Evolutionary conservation across 768 basidiomycete genomes (phyloP).

Genomic region (Suillus lakei): DNA sequence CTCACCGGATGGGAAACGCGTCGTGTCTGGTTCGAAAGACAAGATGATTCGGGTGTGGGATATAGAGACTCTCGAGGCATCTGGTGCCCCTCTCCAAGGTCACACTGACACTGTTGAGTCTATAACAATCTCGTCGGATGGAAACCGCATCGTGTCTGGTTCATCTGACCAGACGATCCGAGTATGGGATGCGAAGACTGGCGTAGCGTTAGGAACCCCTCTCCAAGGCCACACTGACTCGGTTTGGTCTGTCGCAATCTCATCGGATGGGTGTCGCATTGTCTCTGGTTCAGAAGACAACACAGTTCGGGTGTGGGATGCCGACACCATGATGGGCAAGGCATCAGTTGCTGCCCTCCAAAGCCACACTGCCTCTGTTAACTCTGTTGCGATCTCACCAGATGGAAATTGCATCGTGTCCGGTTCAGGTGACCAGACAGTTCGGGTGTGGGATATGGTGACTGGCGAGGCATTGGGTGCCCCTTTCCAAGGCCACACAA

Average conservation of each 20-base stretch:
- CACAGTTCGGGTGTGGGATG: constrained; percentile 7
- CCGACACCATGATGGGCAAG: not conserved
- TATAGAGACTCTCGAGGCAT: not conserved
- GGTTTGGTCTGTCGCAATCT: constrained; percentile 3
- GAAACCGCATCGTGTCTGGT: constrained; percentile 6
- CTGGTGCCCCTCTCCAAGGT: not conserved
- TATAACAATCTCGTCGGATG: constrained; percentile 1
- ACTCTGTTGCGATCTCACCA: not conserved
- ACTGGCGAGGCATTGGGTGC: not conserved
- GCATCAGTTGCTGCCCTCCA: not conserved
- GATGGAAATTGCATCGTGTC: not conserved
- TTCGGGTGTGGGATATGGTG: not conserved
- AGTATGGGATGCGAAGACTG: constrained; percentile 1
- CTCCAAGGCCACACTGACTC: not conserved
- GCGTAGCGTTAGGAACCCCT: not conserved
- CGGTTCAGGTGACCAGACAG: rapidly evolving
- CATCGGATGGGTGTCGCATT: not conserved
- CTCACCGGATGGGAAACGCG: not conserved
- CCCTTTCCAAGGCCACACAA: not conserved
- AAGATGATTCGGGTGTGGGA: constrained; percentile 15
- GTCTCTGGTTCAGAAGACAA: not conserved
- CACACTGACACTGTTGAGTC: not conserved
- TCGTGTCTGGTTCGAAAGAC: constrained; percentile 2
- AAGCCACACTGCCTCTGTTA: not conserved
- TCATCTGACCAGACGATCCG: constrained; percentile 1